Base-by-base conservation (phyloP, 2,329 filamentous ascomycete genomes). In the Calonectria multiphialidica region DNA sequence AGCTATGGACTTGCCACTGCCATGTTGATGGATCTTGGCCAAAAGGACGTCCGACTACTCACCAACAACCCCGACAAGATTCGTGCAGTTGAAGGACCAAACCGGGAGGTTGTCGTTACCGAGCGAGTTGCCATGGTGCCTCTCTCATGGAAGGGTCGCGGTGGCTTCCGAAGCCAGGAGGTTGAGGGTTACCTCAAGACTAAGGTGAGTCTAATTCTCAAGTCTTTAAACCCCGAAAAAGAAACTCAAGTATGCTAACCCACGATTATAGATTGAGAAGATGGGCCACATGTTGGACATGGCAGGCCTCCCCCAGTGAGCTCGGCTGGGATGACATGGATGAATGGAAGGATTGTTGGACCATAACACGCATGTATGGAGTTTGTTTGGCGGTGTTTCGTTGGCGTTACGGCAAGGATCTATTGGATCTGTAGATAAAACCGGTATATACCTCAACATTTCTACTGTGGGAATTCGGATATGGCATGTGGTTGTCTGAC, bases 41-140 rank as follows among this genome's bases (percentile, higher is more conserved):
- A 98, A 77, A 83, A 86, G 15, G 94, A 96, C 33, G 92, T 98
- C 66, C 89, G 94, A 42, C 86, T 99, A 63, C 86, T 99, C 78
- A 99, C 97, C 12, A 99, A 99, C 83, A 99, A 99, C 80, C 97
- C 97, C 0, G 97, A 99, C 79, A 99, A 99, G 87, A 94, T 99
- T 49, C 89, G 95, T 18, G 97, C 97, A 0, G 94, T 99, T 0
- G 97, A 99, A 83, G 97, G 97, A 0, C 96, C 96, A 0, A 94
- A 94, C 76, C 88, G 95, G 13, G 96, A 99, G 84, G 89, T 99
- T 15, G 89, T 93, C 10, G 97, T 99, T 2, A 94, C 90, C 76
- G 96, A 98, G 84, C 87, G 97, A 55, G 96, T 99, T 15, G 93
- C 96, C 2, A 99, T 99, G 97, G 93, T 99, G 70, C 97, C 97